phyloP scores from a whole-genome alignment of 1,139 yeast genomes.

The Nakaseomyces sp. region DNA sequence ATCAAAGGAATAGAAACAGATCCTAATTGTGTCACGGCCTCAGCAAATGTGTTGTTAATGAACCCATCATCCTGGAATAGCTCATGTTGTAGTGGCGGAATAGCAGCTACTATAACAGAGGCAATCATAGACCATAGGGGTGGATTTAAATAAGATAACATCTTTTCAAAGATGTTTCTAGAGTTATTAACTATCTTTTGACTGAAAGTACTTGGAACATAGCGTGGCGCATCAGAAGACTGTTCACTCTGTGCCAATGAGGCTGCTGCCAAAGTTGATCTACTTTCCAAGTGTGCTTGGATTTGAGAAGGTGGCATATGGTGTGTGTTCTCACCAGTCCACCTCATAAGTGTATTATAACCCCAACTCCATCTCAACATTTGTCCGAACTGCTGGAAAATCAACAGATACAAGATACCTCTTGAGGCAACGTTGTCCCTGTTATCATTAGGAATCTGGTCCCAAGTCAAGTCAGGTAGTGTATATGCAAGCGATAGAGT shows the following conservation, averaged over 20 bases:
- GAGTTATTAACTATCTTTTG: slow-evolving; percentile 11
- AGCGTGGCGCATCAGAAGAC: background rate
- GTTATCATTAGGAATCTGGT: slow-evolving; percentile 52
- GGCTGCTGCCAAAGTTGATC: background rate
- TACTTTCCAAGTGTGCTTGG: slow-evolving; percentile 13
- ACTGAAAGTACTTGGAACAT: slow-evolving; percentile 10
- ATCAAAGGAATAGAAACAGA: slow-evolving; percentile 82
- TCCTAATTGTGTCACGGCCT: slow-evolving; percentile 72
- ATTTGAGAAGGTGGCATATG: slow-evolving; percentile 27
- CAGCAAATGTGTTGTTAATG: slow-evolving; percentile 65
- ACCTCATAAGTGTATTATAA: slow-evolving; percentile 52
- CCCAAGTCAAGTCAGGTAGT: slow-evolving; percentile 66
- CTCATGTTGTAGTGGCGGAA: slow-evolving; percentile 56
- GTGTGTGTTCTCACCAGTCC: slow-evolving; percentile 31
- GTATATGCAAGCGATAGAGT: slow-evolving; percentile 64
- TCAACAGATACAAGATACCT: slow-evolving; percentile 60
- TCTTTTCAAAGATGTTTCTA: slow-evolving; percentile 4
- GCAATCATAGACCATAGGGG: slow-evolving; percentile 88
- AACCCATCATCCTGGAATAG: slow-evolving; percentile 62
- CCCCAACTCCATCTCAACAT: slow-evolving; percentile 81
- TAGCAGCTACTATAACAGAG: slow-evolving; percentile 74
- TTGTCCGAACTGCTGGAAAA: slow-evolving; percentile 73
- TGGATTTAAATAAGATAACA: slow-evolving; percentile 66
- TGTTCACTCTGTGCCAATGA: background rate
- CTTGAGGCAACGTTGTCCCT: slow-evolving; percentile 64